Evolutionary conservation across 2,329 filamentous ascomycete genomes (phyloP), one percentile per base, ranked within the genome.

Genomic region (Fonsecaea monophora): DNA sequence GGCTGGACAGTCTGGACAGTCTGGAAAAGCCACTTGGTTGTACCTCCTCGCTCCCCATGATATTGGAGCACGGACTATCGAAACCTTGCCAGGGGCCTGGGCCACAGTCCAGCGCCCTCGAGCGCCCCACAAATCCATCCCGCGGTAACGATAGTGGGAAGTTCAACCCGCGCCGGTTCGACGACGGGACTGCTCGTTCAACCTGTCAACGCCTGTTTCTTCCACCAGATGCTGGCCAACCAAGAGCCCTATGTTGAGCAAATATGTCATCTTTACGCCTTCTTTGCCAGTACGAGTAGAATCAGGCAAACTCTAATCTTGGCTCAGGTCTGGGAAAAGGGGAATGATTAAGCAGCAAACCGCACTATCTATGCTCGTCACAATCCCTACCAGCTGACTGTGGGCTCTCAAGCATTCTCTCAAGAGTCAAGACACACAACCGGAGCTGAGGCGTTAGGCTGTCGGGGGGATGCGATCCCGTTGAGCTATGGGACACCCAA

Each of bases 391-490:
- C 18, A 10, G 18, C 45, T 50, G 45, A 18, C 9, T 25, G 15
- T 50, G 45, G 45, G 45, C 45, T 25, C 18, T 12, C 10, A 21
- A 50, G 45, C 3, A 50, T 21, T 18, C n/a, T 42, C 45, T 50
- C 45, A n/a, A 50, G 45, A 50, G 6, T 25, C 25, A 25, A 25
- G 25, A 25, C 25, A 25, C 25, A n/a, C 18, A 50, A 25, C 45
- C 8, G 5, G 34, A 35, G 37, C 45, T 60, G 56, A 60, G n/a
- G 21, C 59, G 18, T 60, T 63, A 67, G 61, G 45, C 50, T 58
- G 18, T 42, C 57, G 62, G 66, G 42, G 57, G 62, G 65, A 65
- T 25, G 34, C 53, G 4, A 25, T 62, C 48, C 66, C 62, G 57
- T 45, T 45, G 25, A 40, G 57, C 57, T 54, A 50, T 67, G 37